Base-by-base conservation (phyloP, 2,329 filamentous ascomycete genomes). In the Aspergillus sp. region DNA sequence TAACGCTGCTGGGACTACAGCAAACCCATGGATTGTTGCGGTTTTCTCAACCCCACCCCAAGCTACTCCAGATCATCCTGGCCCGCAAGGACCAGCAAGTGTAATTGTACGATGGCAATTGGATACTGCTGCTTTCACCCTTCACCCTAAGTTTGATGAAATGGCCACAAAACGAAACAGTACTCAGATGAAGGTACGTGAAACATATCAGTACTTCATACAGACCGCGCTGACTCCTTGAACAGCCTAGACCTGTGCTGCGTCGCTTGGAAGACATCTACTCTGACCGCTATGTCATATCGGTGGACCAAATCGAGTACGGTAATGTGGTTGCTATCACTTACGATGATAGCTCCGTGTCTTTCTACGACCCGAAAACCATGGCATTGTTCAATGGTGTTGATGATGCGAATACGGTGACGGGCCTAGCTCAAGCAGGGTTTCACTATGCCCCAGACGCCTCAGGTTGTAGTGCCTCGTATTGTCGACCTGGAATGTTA, bases 101-200 rank as follows among this genome's bases (percentile, higher is more conserved):
- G 84, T 93, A 42, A 82, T 98, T 63, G 88, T 92, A 64, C 85
- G 90, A 63, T 98, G 94, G 94, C 89, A 95, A 66, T 73, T 94
- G 8, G 82, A 84, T 32, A 86, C 90, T 32, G 82, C 86, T 51
- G 77, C 83, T n/a, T 86, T 89, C 64, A 82, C 79, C 8, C 78
- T 96, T 7, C 90, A 95, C 71, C 78, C 88, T 2, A 89, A 89
- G 11, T 94, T 96, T 72, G 89, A 92, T 65, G 89, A 93, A 67
- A 81, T 95, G 25, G 86, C 87, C 7, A 82, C 83, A 47, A 86
- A 89, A 66, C 86, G 86, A 69, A 86, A 85, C 69, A 85, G 82
- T 61, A 74, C 75, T 50, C 70, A 78, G 63, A 42, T 71, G 30
- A 75, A 76, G 68, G 73, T 79, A 75, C 30, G n/a, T 79, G 74